Percentiles rank a stretch among this genome's conserved stretches.
These are phyloP conservation scores for Sugiyamaella castrensis DNA, from an alignment of 1,139 yeast species.

Conservation along the genomic window DNA sequence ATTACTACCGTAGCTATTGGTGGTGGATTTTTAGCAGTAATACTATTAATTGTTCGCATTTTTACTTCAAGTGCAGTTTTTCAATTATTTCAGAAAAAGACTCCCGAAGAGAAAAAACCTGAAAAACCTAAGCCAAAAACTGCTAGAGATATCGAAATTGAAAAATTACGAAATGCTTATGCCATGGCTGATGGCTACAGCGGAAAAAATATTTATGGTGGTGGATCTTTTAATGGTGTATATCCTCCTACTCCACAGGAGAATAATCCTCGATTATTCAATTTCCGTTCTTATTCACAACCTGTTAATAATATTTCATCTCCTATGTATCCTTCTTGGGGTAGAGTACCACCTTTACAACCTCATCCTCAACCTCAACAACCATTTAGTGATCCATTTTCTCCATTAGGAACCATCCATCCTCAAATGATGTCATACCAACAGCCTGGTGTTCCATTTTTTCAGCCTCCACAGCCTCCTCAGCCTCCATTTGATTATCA, in stretches of 20 bases:
- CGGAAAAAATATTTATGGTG: neutral
- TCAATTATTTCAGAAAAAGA: neutral
- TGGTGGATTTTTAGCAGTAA: constrained; percentile 16
- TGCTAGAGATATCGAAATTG: neutral
- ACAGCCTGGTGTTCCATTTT: neutral
- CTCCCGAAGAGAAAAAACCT: neutral
- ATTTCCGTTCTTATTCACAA: constrained; percentile 13
- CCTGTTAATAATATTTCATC: constrained; percentile 9
- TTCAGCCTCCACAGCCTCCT: neutral
- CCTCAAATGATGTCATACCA: constrained; percentile 1
- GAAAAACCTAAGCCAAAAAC: neutral
- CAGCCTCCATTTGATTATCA: constrained; percentile 2
- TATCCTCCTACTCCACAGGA: constrained; percentile 5
- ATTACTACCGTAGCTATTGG: constrained; percentile 19
- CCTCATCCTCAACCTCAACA: neutral
- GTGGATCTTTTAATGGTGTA: neutral
- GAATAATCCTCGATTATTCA: constrained; percentile 3
- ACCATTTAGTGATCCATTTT: neutral
- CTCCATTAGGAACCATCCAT: neutral
- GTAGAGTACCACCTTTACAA: neutral
- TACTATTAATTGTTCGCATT: constrained; percentile 15
- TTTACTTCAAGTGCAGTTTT: constrained; percentile 10
- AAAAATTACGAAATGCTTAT: neutral
- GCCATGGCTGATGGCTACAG: neutral
- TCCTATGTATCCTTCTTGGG: constrained; percentile 6